Evolutionary conservation across 768 basidiomycete genomes (phyloP), one percentile per base, ranked within the genome.

Genomic region (Amanita pallidorosea): DNA sequence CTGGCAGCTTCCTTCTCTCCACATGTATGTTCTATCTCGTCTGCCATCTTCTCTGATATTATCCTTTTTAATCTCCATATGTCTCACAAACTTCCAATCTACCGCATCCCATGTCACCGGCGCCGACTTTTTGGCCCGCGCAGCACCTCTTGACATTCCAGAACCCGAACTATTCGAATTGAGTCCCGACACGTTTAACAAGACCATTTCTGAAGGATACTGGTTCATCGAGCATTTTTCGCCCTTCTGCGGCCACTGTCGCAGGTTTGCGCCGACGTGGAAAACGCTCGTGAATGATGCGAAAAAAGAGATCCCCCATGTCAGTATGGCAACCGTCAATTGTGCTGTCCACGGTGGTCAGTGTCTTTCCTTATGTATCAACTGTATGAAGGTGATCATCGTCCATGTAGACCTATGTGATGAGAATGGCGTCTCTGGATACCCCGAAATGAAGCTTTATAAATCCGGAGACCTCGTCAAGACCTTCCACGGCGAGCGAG

Each of bases 141-240:
- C 11, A 31, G 36, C 47, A 5, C 35, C 47, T 4, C 2, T 27
- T 23, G 37, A 25, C 13, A 5, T 15, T 15, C 17, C 29, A 5
- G 18, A 31, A 5, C 17, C 29, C 17, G 18, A 43, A 2, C 29
- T 44, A 18, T 34, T 43, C 38, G 61, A 69, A 52, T 74, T 89
- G 42, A 81, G 76, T 0, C 76, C 82, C 3, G 74, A 78, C 42
- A 77, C 73, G 54, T 88, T 90, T 63, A 61, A 74, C 8, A 51
- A 67, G 12, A 70, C 76, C 0, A 72, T 78, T 17, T 58, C 73
- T 0, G 58, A 71, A 0, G 87, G 85, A n/a, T 67, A 80, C 4
- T 88, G 83, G 84, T 81, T 94, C 53, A 70, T 95, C 45, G 91
- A 95, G 58, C 85, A 88, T 64, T 96, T 80, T 62, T 92, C 88